phyloP scores from a whole-genome alignment of 2,329 filamentous ascomycete species.

The Helicocarpus griseus region DNA sequence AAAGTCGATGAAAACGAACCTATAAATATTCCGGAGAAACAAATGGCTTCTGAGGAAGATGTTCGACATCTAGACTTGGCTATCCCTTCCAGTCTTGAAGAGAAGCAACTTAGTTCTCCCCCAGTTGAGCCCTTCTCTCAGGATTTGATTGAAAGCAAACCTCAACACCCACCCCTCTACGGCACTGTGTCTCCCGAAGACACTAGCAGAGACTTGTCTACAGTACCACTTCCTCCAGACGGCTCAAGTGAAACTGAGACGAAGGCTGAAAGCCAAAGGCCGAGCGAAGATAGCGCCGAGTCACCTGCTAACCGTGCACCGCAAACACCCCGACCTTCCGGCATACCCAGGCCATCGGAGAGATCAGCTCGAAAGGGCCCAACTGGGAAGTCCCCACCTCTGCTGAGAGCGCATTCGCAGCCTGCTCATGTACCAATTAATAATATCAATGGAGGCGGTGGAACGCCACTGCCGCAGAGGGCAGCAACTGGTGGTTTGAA shows the following conservation, averaged over 20 bases:
- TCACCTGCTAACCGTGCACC: not conserved
- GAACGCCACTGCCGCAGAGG: not conserved
- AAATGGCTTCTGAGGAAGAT: constrained; percentile 37
- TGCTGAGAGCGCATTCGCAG: constrained; percentile 44
- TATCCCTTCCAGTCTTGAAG: constrained; percentile 26
- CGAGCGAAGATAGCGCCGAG: not conserved
- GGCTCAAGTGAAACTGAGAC: constrained; percentile 7
- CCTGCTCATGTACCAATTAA: constrained; percentile 27
- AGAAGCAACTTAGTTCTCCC: constrained; percentile 5
- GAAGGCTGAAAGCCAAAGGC: constrained; percentile 11
- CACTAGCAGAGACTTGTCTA: not conserved
- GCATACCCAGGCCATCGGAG: constrained; percentile 28
- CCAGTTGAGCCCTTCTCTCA: not conserved
- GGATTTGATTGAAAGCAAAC: not conserved
- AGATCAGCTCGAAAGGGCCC: constrained; percentile 20
- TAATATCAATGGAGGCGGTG: not conserved
- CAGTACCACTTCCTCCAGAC: not conserved
- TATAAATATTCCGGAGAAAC: constrained; percentile 14
- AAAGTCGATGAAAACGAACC: constrained; percentile 14
- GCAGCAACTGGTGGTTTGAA: constrained; percentile 15
- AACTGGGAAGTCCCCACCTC: constrained; percentile 34
- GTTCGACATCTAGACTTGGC: constrained; percentile 55
- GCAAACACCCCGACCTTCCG: constrained; percentile 24
- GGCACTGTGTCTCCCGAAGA: not conserved
- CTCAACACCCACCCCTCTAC: too few relatives aligned